These are phyloP conservation scores for Haberlea rhodopensis DNA, from an alignment of 257 asterid genomes.

Conservation along the genomic window DNA sequence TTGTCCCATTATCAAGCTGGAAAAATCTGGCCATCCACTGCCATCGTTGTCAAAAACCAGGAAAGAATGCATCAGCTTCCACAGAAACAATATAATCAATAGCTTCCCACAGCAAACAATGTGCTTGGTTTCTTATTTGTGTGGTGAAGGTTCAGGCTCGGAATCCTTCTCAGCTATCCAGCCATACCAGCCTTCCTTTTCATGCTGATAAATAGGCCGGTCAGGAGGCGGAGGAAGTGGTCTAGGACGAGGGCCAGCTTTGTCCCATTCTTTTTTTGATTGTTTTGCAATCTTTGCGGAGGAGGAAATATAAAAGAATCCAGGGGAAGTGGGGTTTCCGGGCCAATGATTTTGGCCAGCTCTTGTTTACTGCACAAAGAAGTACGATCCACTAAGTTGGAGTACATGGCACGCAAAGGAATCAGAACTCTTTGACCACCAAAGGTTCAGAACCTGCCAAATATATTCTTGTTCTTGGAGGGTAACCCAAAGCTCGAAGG, in stretches of 20 bases:
- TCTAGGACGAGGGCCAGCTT: conserved; percentile 96
- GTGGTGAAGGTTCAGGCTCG: conserved; percentile 80
- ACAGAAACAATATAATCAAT: conserved; percentile 92
- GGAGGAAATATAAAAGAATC: conserved; percentile 50
- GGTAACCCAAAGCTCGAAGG: conserved; percentile 95
- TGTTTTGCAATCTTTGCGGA: conserved; percentile 60
- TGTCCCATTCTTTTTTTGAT: conserved; percentile 85
- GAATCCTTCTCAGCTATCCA: conserved; percentile 83
- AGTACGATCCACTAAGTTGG: conserved; percentile 91
- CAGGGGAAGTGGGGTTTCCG: conserved; percentile 62
- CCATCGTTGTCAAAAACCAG: conserved; percentile 92
- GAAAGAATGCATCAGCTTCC: conserved; percentile 89
- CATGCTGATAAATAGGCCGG: conserved; percentile 87
- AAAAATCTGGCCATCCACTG: conserved; percentile 81
- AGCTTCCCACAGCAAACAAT: conserved; percentile 89
- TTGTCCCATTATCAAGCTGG: conserved; percentile 95
- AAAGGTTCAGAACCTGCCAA: conserved; percentile 94
- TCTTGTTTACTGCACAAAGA: conserved; percentile 87
- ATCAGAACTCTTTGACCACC: conserved; percentile 97
- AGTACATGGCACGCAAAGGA: conserved; percentile 90
- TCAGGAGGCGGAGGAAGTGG: conserved; percentile 99
- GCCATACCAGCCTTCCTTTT: conserved; percentile 98
- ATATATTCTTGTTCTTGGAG: conserved; percentile 86
- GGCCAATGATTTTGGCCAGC: conserved; percentile 57
- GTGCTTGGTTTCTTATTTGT: conserved; percentile 80